phyloP scores from a whole-genome alignment of 495 filamentous ascomycete genomes.

The Stereocaulon alpinum region DNA sequence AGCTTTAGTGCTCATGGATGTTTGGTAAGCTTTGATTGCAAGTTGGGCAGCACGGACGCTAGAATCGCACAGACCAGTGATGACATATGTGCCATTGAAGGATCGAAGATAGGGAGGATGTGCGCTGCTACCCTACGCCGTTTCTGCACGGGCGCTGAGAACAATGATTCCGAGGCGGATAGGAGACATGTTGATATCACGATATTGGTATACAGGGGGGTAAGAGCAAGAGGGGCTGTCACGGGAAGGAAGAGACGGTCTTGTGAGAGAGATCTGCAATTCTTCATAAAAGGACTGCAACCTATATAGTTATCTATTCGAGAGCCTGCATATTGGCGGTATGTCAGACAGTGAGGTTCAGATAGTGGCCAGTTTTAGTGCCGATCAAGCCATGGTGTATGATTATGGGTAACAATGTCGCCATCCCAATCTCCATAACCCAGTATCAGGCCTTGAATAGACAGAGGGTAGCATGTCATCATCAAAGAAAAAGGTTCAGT shows the following conservation, averaged over 20 bases:
- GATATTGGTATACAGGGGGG: not conserved
- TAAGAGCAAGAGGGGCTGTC: not conserved
- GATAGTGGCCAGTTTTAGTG: not conserved
- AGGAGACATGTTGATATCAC: slow-evolving; percentile 31
- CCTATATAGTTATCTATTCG: not conserved
- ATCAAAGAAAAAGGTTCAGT: no score
- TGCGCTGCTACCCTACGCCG: slow-evolving; percentile 38
- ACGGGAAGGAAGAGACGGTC: not conserved
- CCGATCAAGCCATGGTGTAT: not conserved
- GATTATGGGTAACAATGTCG: not conserved
- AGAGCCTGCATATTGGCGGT: not conserved
- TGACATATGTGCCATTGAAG: slow-evolving; percentile 36
- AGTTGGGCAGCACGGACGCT: slow-evolving; percentile 35
- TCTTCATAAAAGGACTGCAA: no score
- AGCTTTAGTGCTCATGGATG: slow-evolving; percentile 32
- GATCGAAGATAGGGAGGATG: slow-evolving; percentile 47
- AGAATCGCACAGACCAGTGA: slow-evolving; percentile 50
- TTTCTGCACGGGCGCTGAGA: slow-evolving; percentile 34
- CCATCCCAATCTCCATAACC: not conserved
- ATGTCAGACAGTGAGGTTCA: not conserved
- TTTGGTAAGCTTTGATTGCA: slow-evolving; percentile 36
- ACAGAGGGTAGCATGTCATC: no score
- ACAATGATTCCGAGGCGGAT: slow-evolving; percentile 47
- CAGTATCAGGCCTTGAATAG: not conserved
- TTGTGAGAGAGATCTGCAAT: not conserved